Evolutionary conservation across 2,329 filamentous ascomycete genomes (phyloP).

Genomic region (Byssothecium circinans): DNA sequence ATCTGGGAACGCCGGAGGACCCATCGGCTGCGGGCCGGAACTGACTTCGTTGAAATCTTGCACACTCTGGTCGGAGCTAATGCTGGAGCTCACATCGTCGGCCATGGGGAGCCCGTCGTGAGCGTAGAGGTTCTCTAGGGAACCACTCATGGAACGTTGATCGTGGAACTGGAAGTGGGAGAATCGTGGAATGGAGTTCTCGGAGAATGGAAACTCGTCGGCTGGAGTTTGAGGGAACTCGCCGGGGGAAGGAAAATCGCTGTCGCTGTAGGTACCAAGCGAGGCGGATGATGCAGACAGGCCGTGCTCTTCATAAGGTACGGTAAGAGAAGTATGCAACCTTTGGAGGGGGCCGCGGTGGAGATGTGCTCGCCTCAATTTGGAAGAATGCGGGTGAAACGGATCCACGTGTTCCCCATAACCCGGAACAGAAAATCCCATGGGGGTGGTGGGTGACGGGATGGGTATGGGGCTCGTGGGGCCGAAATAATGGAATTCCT

Average conservation of each 20-base stretch:
- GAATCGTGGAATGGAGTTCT: constrained; percentile 40
- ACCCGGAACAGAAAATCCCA: constrained; percentile 44
- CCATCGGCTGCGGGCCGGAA: constrained; percentile 38
- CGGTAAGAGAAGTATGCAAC: constrained; percentile 46
- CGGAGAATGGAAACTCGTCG: constrained; percentile 46
- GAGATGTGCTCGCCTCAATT: constrained; percentile 43
- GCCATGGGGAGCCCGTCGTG: constrained; percentile 39
- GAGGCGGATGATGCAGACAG: constrained; percentile 51
- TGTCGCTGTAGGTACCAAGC: constrained; percentile 51
- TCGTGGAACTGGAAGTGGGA: constrained; percentile 31
- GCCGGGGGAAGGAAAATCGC: constrained; percentile 51
- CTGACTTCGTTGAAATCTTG: constrained; percentile 48
- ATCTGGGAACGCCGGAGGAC: constrained; percentile 41
- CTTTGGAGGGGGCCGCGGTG: constrained; percentile 46
- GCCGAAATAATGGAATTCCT: constrained; percentile 42
- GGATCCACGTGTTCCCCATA: constrained; percentile 44
- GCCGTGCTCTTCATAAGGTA: constrained; percentile 45
- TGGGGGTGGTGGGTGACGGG: constrained; percentile 38
- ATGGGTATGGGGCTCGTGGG: constrained; percentile 46
- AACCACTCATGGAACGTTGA: constrained; percentile 38
- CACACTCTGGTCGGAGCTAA: constrained; percentile 50
- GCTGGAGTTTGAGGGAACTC: constrained; percentile 53
- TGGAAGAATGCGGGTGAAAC: constrained; percentile 38
- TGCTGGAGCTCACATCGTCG: constrained; percentile 49
- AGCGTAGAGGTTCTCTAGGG: constrained; percentile 42